Base-by-base conservation (phyloP, 2,329 filamentous ascomycete genomes). In the Colletotrichum sp. region DNA sequence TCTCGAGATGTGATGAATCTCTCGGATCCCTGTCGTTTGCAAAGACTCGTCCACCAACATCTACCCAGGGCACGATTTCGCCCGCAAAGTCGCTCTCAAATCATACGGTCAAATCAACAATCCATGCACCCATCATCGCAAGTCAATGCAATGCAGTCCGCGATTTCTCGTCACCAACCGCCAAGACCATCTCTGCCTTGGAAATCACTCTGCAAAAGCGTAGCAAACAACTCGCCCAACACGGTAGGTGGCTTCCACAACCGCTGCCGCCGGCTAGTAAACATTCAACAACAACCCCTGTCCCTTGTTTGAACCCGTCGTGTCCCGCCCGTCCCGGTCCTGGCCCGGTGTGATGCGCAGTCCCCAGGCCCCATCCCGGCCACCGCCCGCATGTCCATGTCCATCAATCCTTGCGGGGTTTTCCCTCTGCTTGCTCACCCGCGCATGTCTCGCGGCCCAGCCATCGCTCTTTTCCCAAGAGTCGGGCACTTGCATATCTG, bases 131-230 rank as follows among this genome's bases (percentile, higher is more conserved):
- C 61, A 48, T 34, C 34, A n/a, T 32, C 48, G 52, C 67, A 26
- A 15, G 68, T 21, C 43, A 21, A 72, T 62, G 72, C 72, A 72
- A 67, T 67, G 68, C 72, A 62, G 43, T 62, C 68, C 62, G 26
- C 21, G 61, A 34, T 30, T 56, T 62, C 16, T 66, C 68, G 26
- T 75, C 72, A 75, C 72, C 72, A 72, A 75, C 72, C 62, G 72
- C 72, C 72, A 75, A 72, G 72, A 32, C 32, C 32, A 15, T 21
- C 9, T 32, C 21, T 68, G 52, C 65, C 43, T 56, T 67, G 65
- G 61, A 55, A 52, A 26, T 43, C 32, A 34, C 26, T 21, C 34
- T 34, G n/a, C 43, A 34, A 66, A 30, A 30, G 28, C 43, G n/a
- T n/a, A 67, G 28, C 65, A 56, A 67, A 67, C 65, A 58, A 48